Conservation (phyloP, 441 rosid genomes). For the Melastoma candidum region DNA sequence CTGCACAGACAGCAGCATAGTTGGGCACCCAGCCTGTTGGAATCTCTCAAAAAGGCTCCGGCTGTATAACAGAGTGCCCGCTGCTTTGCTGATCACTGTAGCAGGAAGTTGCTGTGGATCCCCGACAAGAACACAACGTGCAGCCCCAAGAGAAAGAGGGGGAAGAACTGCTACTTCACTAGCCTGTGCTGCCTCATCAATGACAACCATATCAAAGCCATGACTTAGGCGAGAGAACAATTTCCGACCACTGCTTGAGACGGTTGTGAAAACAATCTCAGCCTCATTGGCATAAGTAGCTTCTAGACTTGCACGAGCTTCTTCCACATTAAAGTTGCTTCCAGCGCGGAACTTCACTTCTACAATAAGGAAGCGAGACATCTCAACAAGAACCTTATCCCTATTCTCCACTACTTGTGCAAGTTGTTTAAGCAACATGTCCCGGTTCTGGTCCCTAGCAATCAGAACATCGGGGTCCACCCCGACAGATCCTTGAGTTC, state of each 20-base stretch:
- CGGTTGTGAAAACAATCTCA: conserved; percentile 98
- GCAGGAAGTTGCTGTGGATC: conserved; percentile 99
- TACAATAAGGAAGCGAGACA: conserved; percentile 87
- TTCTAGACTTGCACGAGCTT: conserved; percentile 93
- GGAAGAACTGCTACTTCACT: conserved; percentile 97
- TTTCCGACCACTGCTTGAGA: conserved; percentile 98
- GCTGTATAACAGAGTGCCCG: conserved; percentile 89
- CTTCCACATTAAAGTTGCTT: conserved; percentile 80
- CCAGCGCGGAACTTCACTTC: conserved; percentile 75
- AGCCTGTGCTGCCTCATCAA: conserved; percentile 99
- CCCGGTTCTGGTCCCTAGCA: conserved; percentile 90
- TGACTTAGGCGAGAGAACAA: conserved; percentile 94
- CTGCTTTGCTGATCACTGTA: conserved; percentile 97
- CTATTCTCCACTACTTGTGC: conserved; percentile 92
- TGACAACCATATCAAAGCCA: conserved; percentile 99
- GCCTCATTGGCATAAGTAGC: conserved; percentile 99
- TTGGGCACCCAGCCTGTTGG: conserved; percentile 96
- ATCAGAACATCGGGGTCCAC: conserved; percentile 91
- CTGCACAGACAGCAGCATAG: conserved; percentile 89
- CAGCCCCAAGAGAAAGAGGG: conserved; percentile 95
- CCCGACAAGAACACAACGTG: conserved; percentile 98
- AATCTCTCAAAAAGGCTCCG: conserved; percentile 99
- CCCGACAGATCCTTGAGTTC: conserved; percentile 95
- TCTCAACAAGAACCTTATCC: conserved; percentile 94
- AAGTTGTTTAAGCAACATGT: conserved; percentile 73